Conservation (phyloP, 2,329 filamentous ascomycete genomes). For the Beauveria rudraprayagi region DNA sequence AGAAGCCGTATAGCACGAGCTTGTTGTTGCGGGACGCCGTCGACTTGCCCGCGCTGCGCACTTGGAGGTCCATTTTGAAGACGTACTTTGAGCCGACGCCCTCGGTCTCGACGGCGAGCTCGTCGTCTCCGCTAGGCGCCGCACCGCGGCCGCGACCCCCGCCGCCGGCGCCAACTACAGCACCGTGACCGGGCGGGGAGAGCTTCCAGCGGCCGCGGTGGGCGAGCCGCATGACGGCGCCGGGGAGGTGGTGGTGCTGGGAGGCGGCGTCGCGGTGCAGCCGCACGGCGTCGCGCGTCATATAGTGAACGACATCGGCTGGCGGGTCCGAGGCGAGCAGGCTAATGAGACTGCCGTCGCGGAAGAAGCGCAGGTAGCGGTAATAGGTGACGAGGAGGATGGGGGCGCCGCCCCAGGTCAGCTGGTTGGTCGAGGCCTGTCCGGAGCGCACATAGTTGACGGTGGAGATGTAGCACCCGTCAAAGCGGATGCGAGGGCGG, state of each 20-base stretch:
- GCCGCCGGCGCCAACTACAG: slow-evolving; percentile 60
- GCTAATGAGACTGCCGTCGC: slow-evolving; percentile 75
- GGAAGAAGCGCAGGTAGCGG: slow-evolving; percentile 90
- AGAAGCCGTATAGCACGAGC: slow-evolving; percentile 80
- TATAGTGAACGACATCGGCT: slow-evolving; percentile 74
- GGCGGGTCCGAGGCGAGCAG: slow-evolving; percentile 77
- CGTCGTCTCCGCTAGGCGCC: slow-evolving; percentile 48
- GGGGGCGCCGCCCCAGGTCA: slow-evolving; percentile 65
- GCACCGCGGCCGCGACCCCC: slow-evolving; percentile 41
- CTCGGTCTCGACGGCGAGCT: slow-evolving; percentile 78
- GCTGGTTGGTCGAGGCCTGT: slow-evolving; percentile 58
- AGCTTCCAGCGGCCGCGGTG: slow-evolving; percentile 49
- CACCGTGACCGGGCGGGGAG: slow-evolving; percentile 27
- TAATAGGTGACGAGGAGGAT: slow-evolving; percentile 98
- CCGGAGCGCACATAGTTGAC: slow-evolving; percentile 90
- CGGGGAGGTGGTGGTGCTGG: slow-evolving; percentile 24
- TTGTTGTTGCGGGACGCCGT: slow-evolving; percentile 68
- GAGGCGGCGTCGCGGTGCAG: slow-evolving; percentile 30
- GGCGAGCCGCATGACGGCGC: slow-evolving; percentile 59
- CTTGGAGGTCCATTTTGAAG: slow-evolving; percentile 70
- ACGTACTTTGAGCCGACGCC: slow-evolving; percentile 71
- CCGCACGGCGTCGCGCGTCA: slow-evolving; percentile 63
- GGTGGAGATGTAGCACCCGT: slow-evolving; percentile 92
- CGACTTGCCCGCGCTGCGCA: slow-evolving; percentile 56
- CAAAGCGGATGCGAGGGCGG: slow-evolving; percentile 84